Evolutionary conservation across 139 green algal genomes (phyloP), one percentile per base, ranked within the genome.

Genomic region (Medakamo hakoo): DNA sequence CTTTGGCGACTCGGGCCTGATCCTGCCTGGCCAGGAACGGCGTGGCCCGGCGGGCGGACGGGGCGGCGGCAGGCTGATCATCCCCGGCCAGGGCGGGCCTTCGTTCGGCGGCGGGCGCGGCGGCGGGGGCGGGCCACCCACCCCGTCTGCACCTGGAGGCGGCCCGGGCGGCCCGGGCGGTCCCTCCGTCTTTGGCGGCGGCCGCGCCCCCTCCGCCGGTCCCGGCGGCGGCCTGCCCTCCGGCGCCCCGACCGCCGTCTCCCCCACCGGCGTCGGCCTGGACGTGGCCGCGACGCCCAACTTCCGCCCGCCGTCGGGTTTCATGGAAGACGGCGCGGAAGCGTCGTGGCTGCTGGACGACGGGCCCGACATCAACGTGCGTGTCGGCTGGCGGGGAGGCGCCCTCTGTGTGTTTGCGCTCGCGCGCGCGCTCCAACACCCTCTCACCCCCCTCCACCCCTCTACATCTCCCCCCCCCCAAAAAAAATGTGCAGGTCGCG

Each of bases 231-330:
- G 27, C 18, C 27, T 71, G 28, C 24, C 29, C 19, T 27, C 49
- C 21, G 59, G 66, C 55, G 32, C 26, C 14, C 57, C 29, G 23
- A 28, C 64, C 27, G 59, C 56, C 4, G 28, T 31, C 30, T 9
- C 52, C 23, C 26, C 26, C 49, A 69, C n/a, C 48, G 21, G 59
- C 60, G 30, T 27, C 28, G 57, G 32, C 28, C 22, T n/a, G 16
- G 48, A 49, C 52, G 49, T 25, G 20, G 48, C 67, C 22, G 32
- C 48, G 27, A 59, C 59, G 3, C 67, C 76, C 58, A 70, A 75
- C 52, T 88, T 82, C 68, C 65, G 82, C 1, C 84, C 84, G 3
- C 84, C 83, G 1, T 72, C 84, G 2, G 84, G 84, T 25, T 92
- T 92, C 73, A 89, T 92, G 83, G 75, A 89, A 27, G 68, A 69